Evolutionary conservation across 495 filamentous ascomycete species (phyloP).

Genomic region (Parachaetomium inaequale): DNA sequence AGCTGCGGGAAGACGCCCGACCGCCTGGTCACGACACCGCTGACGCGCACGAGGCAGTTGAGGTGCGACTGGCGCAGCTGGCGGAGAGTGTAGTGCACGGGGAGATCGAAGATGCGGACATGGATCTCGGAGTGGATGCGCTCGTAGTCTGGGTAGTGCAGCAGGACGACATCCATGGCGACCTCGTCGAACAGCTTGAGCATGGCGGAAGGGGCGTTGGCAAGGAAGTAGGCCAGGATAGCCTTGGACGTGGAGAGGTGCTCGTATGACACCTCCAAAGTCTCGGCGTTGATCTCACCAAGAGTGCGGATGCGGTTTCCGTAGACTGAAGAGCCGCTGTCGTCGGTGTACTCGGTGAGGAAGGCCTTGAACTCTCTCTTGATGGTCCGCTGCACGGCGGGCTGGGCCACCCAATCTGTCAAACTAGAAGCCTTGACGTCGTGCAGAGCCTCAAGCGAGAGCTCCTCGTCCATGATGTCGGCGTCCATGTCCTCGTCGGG

Average conservation of each 20-base stretch:
- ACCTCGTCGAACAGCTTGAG: conserved; percentile 96
- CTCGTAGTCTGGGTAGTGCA: conserved; percentile 96
- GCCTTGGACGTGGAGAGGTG: conserved; percentile 86
- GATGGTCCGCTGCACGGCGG: conserved; percentile 87
- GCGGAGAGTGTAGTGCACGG: conserved; percentile 92
- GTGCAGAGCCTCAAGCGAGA: conserved; percentile 83
- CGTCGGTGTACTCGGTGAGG: conserved; percentile 91
- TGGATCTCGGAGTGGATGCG: conserved; percentile 98
- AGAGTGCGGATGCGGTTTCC: conserved; percentile 88
- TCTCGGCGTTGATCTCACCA: conserved; percentile 94
- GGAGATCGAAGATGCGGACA: conserved; percentile 92
- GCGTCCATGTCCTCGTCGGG: conserved; percentile 86
- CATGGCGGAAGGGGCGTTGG: conserved; percentile 89
- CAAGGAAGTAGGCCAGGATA: conserved; percentile 95
- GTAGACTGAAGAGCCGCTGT: conserved; percentile 83
- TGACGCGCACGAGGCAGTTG: conserved; percentile 92
- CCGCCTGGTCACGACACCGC: conserved; percentile 90
- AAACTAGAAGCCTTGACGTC: conserved; percentile 92
- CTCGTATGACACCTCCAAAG: conserved; percentile 92
- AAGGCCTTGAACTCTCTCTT: conserved; percentile 96
- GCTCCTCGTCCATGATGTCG: conserved; percentile 90
- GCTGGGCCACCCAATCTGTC: conserved; percentile 91
- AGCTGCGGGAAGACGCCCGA: conserved; percentile 98
- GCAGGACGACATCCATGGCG: conserved; percentile 88
- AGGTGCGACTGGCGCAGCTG: conserved; percentile 95